Evolutionary conservation across 371 early-diverging fungal species (phyloP), one percentile per base, ranked within the genome.

Genomic region (Chytridium lagenaria): DNA sequence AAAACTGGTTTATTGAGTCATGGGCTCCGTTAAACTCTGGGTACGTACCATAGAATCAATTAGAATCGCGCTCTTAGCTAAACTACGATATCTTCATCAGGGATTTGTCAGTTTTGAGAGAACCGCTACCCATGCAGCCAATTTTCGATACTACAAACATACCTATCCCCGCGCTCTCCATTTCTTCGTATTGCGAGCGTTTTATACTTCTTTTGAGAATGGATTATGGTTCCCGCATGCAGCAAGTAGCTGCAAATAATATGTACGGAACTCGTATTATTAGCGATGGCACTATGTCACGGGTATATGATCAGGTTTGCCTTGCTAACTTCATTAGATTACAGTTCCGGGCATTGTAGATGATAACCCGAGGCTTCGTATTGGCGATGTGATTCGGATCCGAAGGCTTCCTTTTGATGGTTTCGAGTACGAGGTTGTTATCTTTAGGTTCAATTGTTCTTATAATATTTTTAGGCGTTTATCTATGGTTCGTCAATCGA

Each of bases 341-440:
- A 31, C 19, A n/a, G 75, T 74, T 39, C 75, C 75, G 1, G 75
- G 75, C 5, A 57, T 74, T 0, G 67, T 70, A 15, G 75, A 74
- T 22, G 75, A 70, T 57, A 50, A 39, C 15, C 75, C 75, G 38
- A 2, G 67, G 12, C 19, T 74, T 16, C 66, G 38, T 5, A 70
- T 74, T 57, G 75, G 75, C 2, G 75, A 74, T 30, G 22, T 66
- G 2, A 2, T 74, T 2, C 3, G 39, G 22, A 38, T 74, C 5
- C 64, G 75, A 23, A n/a, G 59, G 31, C 1, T 74, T 26, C 23
- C 49, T 30, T 68, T 74, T 59, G 74, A 74, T 39, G 69, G 74
- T 1, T 37, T 19, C 39, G 74, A 74, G 44, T 69, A 69, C 49
- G 69, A 74, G 19, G 74, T 34, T 1, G 37, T 10, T 34, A 38